A percentile compares a stretch with the other conserved stretches of the same genome.
Conservation (phyloP, 2,329 filamentous ascomycete genomes). For the Gliomastix tumulicola region DNA sequence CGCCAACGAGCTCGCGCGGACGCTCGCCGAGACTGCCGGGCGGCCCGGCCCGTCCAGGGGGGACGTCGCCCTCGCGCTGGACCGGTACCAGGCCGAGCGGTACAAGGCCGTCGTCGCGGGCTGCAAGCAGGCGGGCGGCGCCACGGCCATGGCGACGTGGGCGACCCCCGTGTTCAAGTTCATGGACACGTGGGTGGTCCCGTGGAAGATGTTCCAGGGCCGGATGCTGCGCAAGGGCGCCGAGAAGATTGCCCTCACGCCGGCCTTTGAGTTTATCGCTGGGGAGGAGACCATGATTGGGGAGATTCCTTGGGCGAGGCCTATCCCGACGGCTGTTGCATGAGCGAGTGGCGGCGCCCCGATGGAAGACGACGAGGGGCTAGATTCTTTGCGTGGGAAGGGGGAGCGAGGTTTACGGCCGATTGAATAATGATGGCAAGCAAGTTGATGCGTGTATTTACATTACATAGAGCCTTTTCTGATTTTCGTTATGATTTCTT, state of each 20-base stretch:
- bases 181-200: slow-evolving; percentile 12
- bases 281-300: slow-evolving; percentile 9
- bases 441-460: no score
- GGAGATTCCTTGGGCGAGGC: slow-evolving; percentile 9
- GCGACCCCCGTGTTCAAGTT: not conserved
- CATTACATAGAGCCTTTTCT: no score
- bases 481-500: no score
- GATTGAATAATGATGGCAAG: no score
- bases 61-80: slow-evolving; percentile 2
- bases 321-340: no score
- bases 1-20: slow-evolving; percentile 13
- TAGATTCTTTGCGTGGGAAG: no score
- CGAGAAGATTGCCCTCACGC: slow-evolving; percentile 1
- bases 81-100: slow-evolving; percentile 5
- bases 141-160: slow-evolving; percentile 4
- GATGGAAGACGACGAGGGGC: no score
- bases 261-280: slow-evolving; percentile 15
- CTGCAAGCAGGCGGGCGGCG: slow-evolving; percentile 2
- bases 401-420: no score
- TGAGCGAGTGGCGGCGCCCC: no score
- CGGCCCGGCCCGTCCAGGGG: slow-evolving; percentile 4
- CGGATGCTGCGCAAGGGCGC: slow-evolving; percentile 8
- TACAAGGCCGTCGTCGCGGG: not conserved
- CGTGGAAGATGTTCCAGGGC: slow-evolving; percentile 4
- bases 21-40: slow-evolving; percentile 4